A percentile compares a stretch with the other conserved stretches of the same genome.
Evolutionary conservation across 345 rosid species (phyloP).

Genomic region (Salix viminalis): DNA sequence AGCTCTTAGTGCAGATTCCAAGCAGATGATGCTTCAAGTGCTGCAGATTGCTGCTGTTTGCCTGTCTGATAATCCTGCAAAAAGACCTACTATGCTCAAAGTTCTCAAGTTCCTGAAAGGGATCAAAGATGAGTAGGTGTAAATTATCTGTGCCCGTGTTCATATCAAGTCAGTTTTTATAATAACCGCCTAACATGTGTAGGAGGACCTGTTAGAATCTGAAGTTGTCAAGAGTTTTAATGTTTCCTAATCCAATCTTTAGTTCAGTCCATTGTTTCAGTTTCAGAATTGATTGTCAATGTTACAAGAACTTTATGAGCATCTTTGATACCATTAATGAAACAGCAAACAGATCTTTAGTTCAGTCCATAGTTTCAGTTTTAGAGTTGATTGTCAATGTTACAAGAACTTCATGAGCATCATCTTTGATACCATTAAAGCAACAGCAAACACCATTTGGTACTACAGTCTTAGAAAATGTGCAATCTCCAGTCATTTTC

Average conservation of each 20-base stretch:
- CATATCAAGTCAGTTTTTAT: background rate
- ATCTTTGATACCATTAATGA: no score
- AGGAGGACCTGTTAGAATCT: background rate
- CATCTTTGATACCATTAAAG: no score
- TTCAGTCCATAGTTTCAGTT: no score
- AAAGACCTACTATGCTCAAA: conserved; percentile 69
- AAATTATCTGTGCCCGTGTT: background rate
- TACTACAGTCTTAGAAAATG: no score
- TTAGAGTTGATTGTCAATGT: no score
- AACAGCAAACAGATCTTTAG: no score
- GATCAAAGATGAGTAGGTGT: conserved; percentile 28
- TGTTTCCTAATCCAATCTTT: conserved; percentile 8
- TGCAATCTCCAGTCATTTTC: background rate
- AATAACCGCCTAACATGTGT: conserved; percentile 20
- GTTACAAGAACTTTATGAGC: background rate
- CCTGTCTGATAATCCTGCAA: conserved; percentile 62
- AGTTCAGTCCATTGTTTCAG: background rate
- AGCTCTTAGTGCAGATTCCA: conserved; percentile 39
- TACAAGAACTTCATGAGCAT: no score
- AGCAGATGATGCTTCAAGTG: conserved; percentile 56
- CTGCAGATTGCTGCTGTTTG: conserved; percentile 63
- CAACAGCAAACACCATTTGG: background rate
- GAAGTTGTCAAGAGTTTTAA: background rate
- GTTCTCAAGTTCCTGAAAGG: conserved; percentile 55
- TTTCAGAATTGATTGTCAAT: background rate